A percentile compares a stretch with the other conserved stretches of the same genome.
Evolutionary conservation across 1,284 basidiomycete genomes (phyloP).

Genomic region (Puccinia triticina): DNA sequence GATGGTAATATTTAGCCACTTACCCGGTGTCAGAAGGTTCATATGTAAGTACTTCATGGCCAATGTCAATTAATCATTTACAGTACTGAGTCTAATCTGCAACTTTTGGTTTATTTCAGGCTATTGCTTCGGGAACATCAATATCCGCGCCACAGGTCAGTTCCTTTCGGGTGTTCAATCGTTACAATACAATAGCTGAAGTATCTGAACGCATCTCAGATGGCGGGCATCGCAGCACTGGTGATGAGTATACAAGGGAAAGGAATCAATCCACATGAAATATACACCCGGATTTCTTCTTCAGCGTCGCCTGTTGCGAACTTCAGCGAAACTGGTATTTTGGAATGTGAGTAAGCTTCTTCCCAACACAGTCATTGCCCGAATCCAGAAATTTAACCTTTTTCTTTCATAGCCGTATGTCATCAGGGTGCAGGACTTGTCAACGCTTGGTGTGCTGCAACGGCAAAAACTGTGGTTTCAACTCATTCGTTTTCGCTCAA

Average conservation of each 20-base stretch:
- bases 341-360: slow-evolving; percentile 45
- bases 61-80: not conserved
- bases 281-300: slow-evolving; percentile 33
- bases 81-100: not conserved
- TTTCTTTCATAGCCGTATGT: slow-evolving; percentile 39
- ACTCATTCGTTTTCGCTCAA: slow-evolving; percentile 47
- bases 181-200: not conserved
- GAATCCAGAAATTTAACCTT: no score
- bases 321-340: slow-evolving; percentile 34
- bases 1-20: slow-evolving; percentile 22
- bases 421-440: slow-evolving; percentile 49
- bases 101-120: slow-evolving; percentile 9
- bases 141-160: slow-evolving; percentile 46
- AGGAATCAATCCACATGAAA: slow-evolving; percentile 33
- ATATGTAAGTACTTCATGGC: slow-evolving; percentile 15
- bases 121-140: slow-evolving; percentile 48
- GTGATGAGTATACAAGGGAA: slow-evolving; percentile 39
- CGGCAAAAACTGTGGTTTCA: slow-evolving; percentile 44
- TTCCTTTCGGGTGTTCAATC: not conserved
- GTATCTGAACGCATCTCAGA: slow-evolving; percentile 3
- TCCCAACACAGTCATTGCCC: not conserved
- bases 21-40: slow-evolving; percentile 43
- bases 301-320: slow-evolving; percentile 38
- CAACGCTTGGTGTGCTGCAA: slow-evolving; percentile 51
- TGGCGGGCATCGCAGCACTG: slow-evolving; percentile 50